Evolutionary conservation across 805 yeast genomes (phyloP).

Genomic region (Yarrowia keelungensis): DNA sequence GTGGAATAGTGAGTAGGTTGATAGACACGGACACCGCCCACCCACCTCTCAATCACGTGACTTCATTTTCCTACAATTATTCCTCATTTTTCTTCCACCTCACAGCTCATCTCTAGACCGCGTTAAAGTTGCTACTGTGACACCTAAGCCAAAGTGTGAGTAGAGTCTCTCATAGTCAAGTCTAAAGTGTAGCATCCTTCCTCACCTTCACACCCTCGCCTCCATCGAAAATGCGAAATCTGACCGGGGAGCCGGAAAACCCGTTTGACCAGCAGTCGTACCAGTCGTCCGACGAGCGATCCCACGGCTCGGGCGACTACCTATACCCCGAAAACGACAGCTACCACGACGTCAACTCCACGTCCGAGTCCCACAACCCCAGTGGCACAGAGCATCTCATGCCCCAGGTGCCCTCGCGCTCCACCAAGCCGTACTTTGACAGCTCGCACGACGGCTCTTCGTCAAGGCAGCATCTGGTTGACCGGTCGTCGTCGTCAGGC

Average conservation of each 20-base stretch:
- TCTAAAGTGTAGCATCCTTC: no score
- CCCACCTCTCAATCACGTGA: not conserved
- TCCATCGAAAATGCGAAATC: slow-evolving; percentile 24
- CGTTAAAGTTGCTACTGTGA: slow-evolving; percentile 29
- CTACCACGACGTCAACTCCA: slow-evolving; percentile 8
- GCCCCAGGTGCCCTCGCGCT: slow-evolving; percentile 27
- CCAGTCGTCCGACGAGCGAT: slow-evolving; percentile 35
- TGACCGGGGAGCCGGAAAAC: slow-evolving; percentile 34
- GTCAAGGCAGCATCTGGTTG: slow-evolving; percentile 30
- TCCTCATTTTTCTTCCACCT: not conserved
- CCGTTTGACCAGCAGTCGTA: slow-evolving; percentile 39
- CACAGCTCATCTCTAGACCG: not conserved
- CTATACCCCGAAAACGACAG: slow-evolving; percentile 28
- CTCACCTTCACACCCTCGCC: not conserved
- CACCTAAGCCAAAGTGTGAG: slow-evolving; percentile 1
- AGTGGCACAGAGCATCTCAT: slow-evolving; percentile 20
- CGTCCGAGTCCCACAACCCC: not conserved
- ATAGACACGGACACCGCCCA: no score
- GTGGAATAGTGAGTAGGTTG: no score
- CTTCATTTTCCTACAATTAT: not conserved
- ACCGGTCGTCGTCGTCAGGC: slow-evolving; percentile 16
- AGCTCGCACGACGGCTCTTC: slow-evolving; percentile 24
- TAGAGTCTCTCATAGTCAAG: not conserved
- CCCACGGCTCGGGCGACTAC: slow-evolving; percentile 37
- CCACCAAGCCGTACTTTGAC: slow-evolving; percentile 37